Base-by-base conservation (phyloP, 495 filamentous ascomycete species). In the Pseudevernia furfuracea region DNA sequence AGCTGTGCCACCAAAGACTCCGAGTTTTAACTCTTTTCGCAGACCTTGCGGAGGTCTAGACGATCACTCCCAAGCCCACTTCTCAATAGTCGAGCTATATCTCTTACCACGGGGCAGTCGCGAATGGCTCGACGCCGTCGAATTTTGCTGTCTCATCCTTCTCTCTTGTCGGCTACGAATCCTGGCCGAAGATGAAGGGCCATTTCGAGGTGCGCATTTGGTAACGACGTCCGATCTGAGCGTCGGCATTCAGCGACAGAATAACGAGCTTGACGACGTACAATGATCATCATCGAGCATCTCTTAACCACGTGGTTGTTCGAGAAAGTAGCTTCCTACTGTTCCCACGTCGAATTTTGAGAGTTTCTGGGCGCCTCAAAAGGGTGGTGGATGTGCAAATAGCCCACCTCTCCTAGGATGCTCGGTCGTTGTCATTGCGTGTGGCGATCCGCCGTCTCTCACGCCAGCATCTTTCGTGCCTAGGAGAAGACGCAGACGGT, bases 311-410 rank as follows among this genome's bases (percentile, higher is more conserved):
- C 28, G 9, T 4, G 46, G 10, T 28, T 1, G 10, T 14, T 10
- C n/a, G 4, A 12, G 14, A 9, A 12, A 49, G 43, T 7, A 46
- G 3, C n/a, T 46, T 23, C 19, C 6, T 5, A 49, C 8, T 44
- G 5, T 44, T 9, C 21, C 9, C 19, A 8, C 43, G 1, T 12
- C 43, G 19, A 9, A 9, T 6, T 21, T 8, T 39, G 37, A 39
- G 37, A 14, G 1, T 11, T 48, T 12, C 3, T 1, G 46, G 7
- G 3, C 5, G 25, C 6, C 79, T 1, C 74, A 77, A 11, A 82
- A 71, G 5, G 77, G 79, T 49, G 65, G 34, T 73, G 25, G 81
- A 48, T 48, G 12, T 48, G 23, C 46, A 48, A 48, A 48, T 11
- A 25, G 17, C 8, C 21, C 43, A 38, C 37, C 34, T 8, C 8